These are phyloP conservation scores for Plenodomus tracheiphilus DNA, from an alignment of 2,329 filamentous ascomycete species.

Conservation along the genomic window DNA sequence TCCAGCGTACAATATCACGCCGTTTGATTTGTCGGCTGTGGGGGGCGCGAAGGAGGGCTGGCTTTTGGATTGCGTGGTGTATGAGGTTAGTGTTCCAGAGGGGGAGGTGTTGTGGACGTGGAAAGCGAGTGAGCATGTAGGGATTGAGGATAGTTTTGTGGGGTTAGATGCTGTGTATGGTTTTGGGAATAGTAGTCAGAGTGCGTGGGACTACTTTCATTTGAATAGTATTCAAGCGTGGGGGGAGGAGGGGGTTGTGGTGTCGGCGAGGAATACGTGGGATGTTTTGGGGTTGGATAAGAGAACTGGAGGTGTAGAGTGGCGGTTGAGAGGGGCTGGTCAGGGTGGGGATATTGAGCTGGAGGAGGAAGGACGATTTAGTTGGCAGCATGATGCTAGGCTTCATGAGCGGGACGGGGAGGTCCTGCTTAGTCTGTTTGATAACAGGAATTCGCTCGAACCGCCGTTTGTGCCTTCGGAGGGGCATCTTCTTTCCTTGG, in stretches of 20 bases:
- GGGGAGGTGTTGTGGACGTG: constrained; percentile 11
- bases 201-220: too few species aligned
- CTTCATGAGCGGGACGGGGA: background rate
- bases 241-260: too few species aligned
- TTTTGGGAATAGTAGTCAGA: too few species aligned
- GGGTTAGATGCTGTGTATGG: too few species aligned
- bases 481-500: constrained; percentile 6
- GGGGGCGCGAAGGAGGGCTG: constrained; percentile 2
- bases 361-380: constrained; percentile 7
- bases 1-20: constrained; percentile 8
- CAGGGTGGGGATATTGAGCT: constrained; percentile 10
- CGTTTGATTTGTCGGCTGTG: constrained; percentile 10
- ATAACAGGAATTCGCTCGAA: constrained; percentile 1
- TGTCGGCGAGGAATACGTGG: too few species aligned
- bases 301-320: too few species aligned
- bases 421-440: too few species aligned
- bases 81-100: constrained; percentile 10
- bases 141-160: background rate
- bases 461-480: constrained; percentile 2
- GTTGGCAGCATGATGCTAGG: constrained; percentile 14
- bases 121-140: constrained; percentile 12
- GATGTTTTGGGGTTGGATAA: too few species aligned
- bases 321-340: background rate
- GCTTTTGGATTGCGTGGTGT: constrained; percentile 1
- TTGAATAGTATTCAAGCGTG: too few species aligned